Evolutionary conservation across 2,329 filamentous ascomycete species (phyloP).

Genomic region (Sordariomycetes sp.): DNA sequence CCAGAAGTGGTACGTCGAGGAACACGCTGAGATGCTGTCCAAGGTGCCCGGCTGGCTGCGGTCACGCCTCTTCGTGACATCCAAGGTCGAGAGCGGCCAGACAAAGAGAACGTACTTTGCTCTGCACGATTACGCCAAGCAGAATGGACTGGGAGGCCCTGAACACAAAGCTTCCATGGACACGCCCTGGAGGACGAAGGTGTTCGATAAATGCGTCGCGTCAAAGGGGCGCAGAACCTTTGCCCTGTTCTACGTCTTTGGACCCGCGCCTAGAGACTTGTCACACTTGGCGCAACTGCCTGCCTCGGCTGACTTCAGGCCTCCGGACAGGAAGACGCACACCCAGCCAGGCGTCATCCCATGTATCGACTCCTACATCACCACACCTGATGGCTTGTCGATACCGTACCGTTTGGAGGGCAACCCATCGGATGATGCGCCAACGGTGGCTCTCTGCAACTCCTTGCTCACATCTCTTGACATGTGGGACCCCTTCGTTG

Average conservation of each 20-base stretch:
- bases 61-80: slow-evolving; percentile 61
- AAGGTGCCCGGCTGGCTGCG: slow-evolving; percentile 74
- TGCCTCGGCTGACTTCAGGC: slow-evolving; percentile 38
- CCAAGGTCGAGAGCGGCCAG: slow-evolving; percentile 45
- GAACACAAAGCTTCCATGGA: slow-evolving; percentile 54
- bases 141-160: slow-evolving; percentile 57
- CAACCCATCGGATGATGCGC: slow-evolving; percentile 54
- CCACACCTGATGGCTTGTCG: slow-evolving; percentile 55
- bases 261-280: slow-evolving; percentile 63
- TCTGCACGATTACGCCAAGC: slow-evolving; percentile 62
- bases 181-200: slow-evolving; percentile 51
- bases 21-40: slow-evolving; percentile 63
- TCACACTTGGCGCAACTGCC: slow-evolving; percentile 41
- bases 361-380: slow-evolving; percentile 58
- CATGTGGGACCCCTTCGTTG: slow-evolving; percentile 74
- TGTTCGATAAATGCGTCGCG: slow-evolving; percentile 50
- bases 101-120: slow-evolving; percentile 47
- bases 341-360: slow-evolving; percentile 42
- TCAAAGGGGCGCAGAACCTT: slow-evolving; percentile 52
- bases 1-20: slow-evolving; percentile 63
- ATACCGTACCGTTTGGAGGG: slow-evolving; percentile 73
- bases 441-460: slow-evolving; percentile 68
- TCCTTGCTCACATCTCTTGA: slow-evolving; percentile 67
- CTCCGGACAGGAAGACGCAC: slow-evolving; percentile 43
- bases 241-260: slow-evolving; percentile 71